phyloP scores from a whole-genome alignment of 768 basidiomycete species.

The Naematelia encephala region DNA sequence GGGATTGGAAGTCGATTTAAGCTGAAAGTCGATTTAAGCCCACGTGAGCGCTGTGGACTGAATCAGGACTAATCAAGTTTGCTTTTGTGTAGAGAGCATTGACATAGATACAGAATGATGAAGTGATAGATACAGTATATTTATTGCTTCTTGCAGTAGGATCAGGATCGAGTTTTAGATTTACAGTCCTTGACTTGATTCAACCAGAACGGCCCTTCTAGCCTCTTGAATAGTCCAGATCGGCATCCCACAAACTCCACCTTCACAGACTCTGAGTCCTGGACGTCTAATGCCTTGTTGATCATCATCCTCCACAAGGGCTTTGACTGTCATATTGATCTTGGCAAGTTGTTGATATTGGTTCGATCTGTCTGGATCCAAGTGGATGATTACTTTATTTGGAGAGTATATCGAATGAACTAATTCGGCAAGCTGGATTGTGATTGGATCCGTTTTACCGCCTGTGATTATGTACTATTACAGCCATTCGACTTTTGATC shows the following conservation, averaged over 20 bases:
- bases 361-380: constrained; percentile 42
- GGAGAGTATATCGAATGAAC: constrained; percentile 64
- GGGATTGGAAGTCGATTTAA: too few relatives aligned
- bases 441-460: constrained; percentile 45
- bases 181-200: too few relatives aligned
- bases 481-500: too few relatives aligned
- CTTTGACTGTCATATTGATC: constrained; percentile 29
- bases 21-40: too few relatives aligned
- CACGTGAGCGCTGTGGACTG: too few relatives aligned
- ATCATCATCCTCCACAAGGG: constrained; percentile 19
- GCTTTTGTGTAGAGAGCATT: too few relatives aligned
- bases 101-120: too few relatives aligned
- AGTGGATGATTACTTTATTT: constrained; percentile 65
- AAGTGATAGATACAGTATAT: too few relatives aligned
- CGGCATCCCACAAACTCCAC: constrained; percentile 34
- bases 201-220: too few relatives aligned
- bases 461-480: constrained; percentile 36
- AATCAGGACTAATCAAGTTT: too few relatives aligned
- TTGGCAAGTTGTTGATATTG: constrained; percentile 17
- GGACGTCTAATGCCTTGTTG: constrained; percentile 1
- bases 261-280: constrained; percentile 35
- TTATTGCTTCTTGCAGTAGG: too few relatives aligned
- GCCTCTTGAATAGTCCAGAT: constrained; percentile 30
- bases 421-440: constrained; percentile 63
- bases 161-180: too few relatives aligned